Percentiles rank a stretch among this genome's conserved stretches.
phyloP scores from a whole-genome alignment of 768 basidiomycete species.

The Lactarius psammicola region DNA sequence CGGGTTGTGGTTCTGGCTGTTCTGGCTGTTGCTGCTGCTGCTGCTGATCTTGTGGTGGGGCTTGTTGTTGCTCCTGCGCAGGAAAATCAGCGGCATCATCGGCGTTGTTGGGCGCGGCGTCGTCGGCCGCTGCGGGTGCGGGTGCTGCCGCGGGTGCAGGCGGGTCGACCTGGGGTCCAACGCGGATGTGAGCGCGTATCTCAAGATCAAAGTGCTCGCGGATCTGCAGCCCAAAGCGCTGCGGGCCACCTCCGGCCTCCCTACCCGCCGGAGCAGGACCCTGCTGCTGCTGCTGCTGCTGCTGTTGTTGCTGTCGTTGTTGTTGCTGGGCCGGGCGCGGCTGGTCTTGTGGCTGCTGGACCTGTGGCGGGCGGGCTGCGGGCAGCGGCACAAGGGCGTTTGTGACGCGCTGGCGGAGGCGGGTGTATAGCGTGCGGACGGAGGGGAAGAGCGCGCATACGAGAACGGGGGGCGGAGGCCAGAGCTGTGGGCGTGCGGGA shows the following conservation, averaged over 20 bases:
- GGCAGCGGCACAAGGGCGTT: slow-evolving; percentile 30
- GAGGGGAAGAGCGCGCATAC: slow-evolving; percentile 34
- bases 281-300: not conserved
- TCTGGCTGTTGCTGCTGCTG: slow-evolving; percentile 12
- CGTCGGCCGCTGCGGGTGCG: not conserved
- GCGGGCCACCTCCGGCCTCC: slow-evolving; percentile 25
- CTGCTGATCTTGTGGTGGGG: not conserved
- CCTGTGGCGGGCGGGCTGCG: not conserved
- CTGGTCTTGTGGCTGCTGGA: not conserved
- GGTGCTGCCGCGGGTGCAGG: not conserved
- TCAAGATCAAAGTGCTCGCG: slow-evolving; percentile 28
- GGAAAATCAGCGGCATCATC: not conserved
- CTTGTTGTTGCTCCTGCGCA: not conserved
- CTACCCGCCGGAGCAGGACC: too few relatives aligned
- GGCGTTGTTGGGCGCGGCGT: not conserved
- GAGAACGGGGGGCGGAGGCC: slow-evolving; percentile 39
- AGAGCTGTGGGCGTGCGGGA: slow-evolving; percentile 29
- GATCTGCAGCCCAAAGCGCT: slow-evolving; percentile 31
- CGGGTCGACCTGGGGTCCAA: not conserved
- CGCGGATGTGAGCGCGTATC: not conserved
- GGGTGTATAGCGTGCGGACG: slow-evolving; percentile 32
- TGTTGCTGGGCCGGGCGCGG: not conserved
- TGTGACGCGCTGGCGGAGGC: slow-evolving; percentile 28
- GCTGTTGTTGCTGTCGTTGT: not conserved
- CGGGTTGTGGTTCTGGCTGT: not conserved